Conservation (phyloP, 257 asterid genomes). For the Plantago ovata region DNA sequence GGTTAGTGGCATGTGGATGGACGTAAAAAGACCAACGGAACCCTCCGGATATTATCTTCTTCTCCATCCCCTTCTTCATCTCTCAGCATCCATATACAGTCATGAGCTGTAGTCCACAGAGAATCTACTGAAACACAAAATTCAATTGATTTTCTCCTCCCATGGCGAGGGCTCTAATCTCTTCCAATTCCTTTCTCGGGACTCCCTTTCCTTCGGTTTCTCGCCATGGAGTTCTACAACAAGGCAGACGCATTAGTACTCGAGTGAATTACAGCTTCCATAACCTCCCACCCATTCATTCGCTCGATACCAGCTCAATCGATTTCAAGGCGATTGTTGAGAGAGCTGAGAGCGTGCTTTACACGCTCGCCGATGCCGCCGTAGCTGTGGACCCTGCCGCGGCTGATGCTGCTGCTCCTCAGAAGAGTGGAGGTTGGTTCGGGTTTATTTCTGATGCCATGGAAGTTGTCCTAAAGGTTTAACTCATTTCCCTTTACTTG, state of each 20-base stretch:
- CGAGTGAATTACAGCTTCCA: slow-evolving; percentile 66
- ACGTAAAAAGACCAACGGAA: too few relatives aligned
- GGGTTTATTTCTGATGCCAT: slow-evolving; percentile 90
- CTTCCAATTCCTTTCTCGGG: slow-evolving; percentile 64
- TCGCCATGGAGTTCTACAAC: slow-evolving; percentile 41
- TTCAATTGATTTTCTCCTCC: neutral
- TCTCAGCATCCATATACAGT: slow-evolving; percentile 20
- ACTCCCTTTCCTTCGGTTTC: slow-evolving; percentile 53
- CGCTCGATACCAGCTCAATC: slow-evolving; percentile 27
- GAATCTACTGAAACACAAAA: neutral
- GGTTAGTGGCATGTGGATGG: too few relatives aligned
- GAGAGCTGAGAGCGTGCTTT: slow-evolving; percentile 75
- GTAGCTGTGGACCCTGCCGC: slow-evolving; percentile 55
- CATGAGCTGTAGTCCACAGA: slow-evolving; percentile 4
- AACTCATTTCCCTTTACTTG: neutral
- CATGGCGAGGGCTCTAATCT: slow-evolving; percentile 94
- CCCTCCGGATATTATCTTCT: neutral
- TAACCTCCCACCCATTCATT: slow-evolving; percentile 50
- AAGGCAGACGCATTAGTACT: slow-evolving; percentile 43
- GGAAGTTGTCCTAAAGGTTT: slow-evolving; percentile 95
- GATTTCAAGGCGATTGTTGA: slow-evolving; percentile 46
- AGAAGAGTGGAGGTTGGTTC: slow-evolving; percentile 91
- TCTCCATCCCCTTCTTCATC: slow-evolving; percentile 18
- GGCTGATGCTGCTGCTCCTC: slow-evolving; percentile 41
- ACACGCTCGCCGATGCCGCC: slow-evolving; percentile 92